Evolutionary conservation across 345 rosid species (phyloP), one percentile per base, ranked within the genome.

Genomic region (Erodium maritimum): DNA sequence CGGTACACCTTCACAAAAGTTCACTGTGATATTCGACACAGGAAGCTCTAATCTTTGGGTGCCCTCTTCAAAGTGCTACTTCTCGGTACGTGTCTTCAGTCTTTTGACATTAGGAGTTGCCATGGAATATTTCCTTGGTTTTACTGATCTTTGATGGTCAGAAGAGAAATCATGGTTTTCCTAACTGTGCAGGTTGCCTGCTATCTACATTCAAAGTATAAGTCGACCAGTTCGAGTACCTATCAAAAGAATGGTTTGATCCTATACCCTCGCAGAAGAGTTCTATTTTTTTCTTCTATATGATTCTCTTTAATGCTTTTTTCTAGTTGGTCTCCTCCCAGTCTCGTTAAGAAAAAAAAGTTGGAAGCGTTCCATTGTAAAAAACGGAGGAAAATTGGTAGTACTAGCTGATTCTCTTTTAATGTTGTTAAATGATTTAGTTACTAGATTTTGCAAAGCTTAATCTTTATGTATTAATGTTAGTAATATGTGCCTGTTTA

Each of bases 11-110:
- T 77, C 88, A 19, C 95, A 91, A 60, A 88, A 75, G 64, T 91
- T 91, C 72, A 84, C 87, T 14, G 97, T 85, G 33, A 79, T 91
- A 64, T 91, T 91, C 75, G 96, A 91, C 68, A 91, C 96, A 0
- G 96, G 97, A 52, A 91, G 96, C 70, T 84, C 97, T 55, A 88
- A 91, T 66, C 84, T 91, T 5, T 91, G 97, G 96, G 84, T 91
- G 37, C 96, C 97, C 34, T 91, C 96, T 58, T 46, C 76, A 17
- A 82, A 88, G 75, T 91, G 97, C 71, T 77, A 82, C 64, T 77
- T 82, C 37, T 89, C 96, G 37, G 96, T 89, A 62, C 65, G 79
- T 62, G 54, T 69, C 25, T 50, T 17, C 13, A 17, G 34, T 52
- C 14, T 6, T 13, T 34, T 23, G n/a, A n/a, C n/a, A n/a, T n/a